Evolutionary conservation across 2,329 filamentous ascomycete species (phyloP).

Genomic region (Zymoseptoria ardabiliae): DNA sequence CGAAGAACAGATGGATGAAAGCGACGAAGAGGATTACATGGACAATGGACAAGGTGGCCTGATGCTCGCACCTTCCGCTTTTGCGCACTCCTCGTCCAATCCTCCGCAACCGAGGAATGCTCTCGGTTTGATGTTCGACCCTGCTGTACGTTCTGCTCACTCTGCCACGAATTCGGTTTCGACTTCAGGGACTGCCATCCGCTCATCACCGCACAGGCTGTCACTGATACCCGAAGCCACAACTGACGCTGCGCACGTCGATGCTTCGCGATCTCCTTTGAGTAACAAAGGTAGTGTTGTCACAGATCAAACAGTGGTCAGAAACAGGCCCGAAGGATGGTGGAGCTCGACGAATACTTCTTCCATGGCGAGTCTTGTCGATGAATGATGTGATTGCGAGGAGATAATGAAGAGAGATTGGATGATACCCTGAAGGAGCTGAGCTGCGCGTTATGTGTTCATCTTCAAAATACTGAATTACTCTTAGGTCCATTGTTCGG

Average conservation of each 20-base stretch:
- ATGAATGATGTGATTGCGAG: neutral
- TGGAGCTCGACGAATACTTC: constrained; percentile 17
- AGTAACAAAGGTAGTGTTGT: constrained; percentile 2
- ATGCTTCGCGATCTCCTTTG: neutral
- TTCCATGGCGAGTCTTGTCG: constrained; percentile 9
- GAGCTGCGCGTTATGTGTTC: neutral
- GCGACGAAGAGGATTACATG: constrained; percentile 21
- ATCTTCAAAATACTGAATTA: neutral
- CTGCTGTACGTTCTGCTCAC: constrained; percentile 11
- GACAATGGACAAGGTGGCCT: constrained; percentile 10
- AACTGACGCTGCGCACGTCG: neutral
- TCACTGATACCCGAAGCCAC: neutral
- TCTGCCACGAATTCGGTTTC: constrained; percentile 1
- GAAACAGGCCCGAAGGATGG: constrained; percentile 16
- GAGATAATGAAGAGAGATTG: neutral
- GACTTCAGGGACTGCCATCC: constrained; percentile 5
- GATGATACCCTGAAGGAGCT: neutral
- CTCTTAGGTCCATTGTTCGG: too few relatives aligned
- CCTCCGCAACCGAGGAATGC: constrained; percentile 2
- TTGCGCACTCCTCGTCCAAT: constrained; percentile 13
- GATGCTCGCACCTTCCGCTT: constrained; percentile 10
- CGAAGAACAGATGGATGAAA: constrained; percentile 24
- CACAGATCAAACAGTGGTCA: constrained; percentile 16
- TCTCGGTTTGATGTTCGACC: neutral
- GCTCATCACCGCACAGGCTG: neutral